Percentiles rank a stretch among this genome's conserved stretches.
Conservation (phyloP, 345 rosid genomes). For the Citrus unshiu region DNA sequence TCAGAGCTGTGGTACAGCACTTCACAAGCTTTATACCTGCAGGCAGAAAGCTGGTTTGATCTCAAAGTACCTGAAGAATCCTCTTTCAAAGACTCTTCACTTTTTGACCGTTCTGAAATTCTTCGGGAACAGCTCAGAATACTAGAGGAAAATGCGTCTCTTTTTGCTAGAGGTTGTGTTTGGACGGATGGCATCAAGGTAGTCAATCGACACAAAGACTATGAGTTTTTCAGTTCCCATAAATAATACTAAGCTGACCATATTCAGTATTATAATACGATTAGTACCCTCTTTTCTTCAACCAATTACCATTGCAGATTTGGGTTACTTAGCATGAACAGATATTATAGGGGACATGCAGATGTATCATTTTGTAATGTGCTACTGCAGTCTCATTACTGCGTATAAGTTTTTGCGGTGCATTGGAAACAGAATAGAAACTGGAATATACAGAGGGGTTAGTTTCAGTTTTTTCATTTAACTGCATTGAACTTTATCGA, state of each 20-base stretch:
- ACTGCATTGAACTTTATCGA: not conserved
- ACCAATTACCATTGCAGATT: not conserved
- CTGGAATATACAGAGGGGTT: not conserved
- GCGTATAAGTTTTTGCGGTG: not conserved
- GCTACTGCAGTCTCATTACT: not conserved
- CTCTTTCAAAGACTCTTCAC: not conserved
- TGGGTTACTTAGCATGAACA: not conserved
- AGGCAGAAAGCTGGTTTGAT: conserved; percentile 32
- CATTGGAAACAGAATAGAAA: not conserved
- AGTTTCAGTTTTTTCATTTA: not conserved
- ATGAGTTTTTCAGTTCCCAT: conserved; percentile 15
- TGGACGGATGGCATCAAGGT: conserved; percentile 8
- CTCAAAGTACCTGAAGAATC: not conserved
- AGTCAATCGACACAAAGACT: conserved; percentile 15
- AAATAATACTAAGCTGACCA: not conserved
- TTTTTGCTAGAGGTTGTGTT: conserved; percentile 19
- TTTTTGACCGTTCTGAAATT: not conserved
- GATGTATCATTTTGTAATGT: not conserved
- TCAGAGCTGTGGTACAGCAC: no score
- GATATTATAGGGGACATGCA: not conserved
- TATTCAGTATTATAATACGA: not conserved
- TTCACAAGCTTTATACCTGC: conserved; percentile 7
- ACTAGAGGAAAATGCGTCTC: conserved; percentile 16
- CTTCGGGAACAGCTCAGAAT: conserved; percentile 13
- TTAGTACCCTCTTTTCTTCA: not conserved